Evolutionary conservation across 495 filamentous ascomycete genomes (phyloP), one percentile per base, ranked within the genome.

Genomic region (Hypoxylon fragiforme): DNA sequence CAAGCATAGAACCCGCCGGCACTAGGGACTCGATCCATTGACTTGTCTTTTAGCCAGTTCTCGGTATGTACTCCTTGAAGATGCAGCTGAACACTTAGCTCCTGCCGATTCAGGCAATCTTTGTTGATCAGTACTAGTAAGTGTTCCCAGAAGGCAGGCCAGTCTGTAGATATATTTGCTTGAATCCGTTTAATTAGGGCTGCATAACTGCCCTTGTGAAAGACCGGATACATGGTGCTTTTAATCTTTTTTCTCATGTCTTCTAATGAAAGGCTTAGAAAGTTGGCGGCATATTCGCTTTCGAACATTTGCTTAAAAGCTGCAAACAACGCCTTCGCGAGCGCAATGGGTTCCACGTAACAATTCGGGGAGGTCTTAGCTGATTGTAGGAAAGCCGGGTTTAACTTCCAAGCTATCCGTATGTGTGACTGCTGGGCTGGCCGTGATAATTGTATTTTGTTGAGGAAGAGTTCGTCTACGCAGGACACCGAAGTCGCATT

Each of bases 131-230:
- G 24, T 18, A 15, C 6, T 2, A 57, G 18, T 7, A 57, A 20
- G 3, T 46, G 9, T 4, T 41, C 34, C 60, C 55, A 54, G 28
- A 57, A 54, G 7, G 41, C 24, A 7, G 50, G 30, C 49, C 54
- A 63, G 14, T 51, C 43, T 5, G 55, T 63, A n/a, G 60, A 50
- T 5, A 21, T 45, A 36, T 47, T 59, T 35, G 32, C 22, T 16
- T 45, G 28, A 15, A 70, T 37, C 16, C 46, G 37, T 34, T 63
- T 68, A 12, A 70, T 26, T 7, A 70, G 37, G 0, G 63, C 61
- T 1, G 62, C 70, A 38, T 81, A 72, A 36, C 67, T 74, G 28
- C 63, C 70, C 36, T 76, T 67, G 43, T 73, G 69, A 49, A 76
- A 78, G 20, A 40, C 34, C 7, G 59, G 50, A 42, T 34, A 48